Conservation (phyloP, 2,329 filamentous ascomycete genomes). For the Tetracladium maxilliforme region DNA sequence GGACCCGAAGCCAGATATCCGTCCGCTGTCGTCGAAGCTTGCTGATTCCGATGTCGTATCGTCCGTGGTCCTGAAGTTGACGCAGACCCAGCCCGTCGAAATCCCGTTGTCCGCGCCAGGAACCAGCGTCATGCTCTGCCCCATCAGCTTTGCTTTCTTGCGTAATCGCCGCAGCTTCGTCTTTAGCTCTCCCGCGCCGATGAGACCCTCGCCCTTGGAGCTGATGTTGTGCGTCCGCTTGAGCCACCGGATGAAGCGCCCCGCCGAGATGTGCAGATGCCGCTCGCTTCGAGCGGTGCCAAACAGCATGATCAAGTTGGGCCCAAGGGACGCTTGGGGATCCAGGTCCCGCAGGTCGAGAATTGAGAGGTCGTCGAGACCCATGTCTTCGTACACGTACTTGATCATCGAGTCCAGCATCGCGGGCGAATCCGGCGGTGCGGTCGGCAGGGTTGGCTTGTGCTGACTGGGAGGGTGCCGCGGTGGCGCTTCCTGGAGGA, state of each 20-base stretch:
- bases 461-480: conserved; percentile 32
- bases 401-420: conserved; percentile 60
- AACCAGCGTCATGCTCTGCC: conserved; percentile 46
- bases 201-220: conserved; percentile 72
- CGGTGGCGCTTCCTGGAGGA: too few species aligned
- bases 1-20: conserved; percentile 70
- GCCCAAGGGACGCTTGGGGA: conserved; percentile 73
- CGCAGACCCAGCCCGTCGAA: conserved; percentile 89
- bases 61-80: conserved; percentile 66
- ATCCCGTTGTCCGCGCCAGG: conserved; percentile 67
- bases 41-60: conserved; percentile 26
- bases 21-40: conserved; percentile 33
- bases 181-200: conserved; percentile 85
- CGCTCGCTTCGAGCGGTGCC: conserved; percentile 85
- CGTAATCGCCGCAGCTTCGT: conserved; percentile 69
- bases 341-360: conserved; percentile 76
- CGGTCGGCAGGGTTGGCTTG: conserved; percentile 28
- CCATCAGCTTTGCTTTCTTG: conserved; percentile 68
- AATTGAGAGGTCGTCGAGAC: conserved; percentile 66
- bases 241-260: conserved; percentile 79
- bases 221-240: conserved; percentile 55
- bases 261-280: conserved; percentile 81
- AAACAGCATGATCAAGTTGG: conserved; percentile 84
- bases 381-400: conserved; percentile 71
- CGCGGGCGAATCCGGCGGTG: conserved; percentile 55